Percentiles rank a stretch among this genome's conserved stretches.
Conservation (phyloP, 192 early-diverging fungal genomes). For the Coemansia sp. region DNA sequence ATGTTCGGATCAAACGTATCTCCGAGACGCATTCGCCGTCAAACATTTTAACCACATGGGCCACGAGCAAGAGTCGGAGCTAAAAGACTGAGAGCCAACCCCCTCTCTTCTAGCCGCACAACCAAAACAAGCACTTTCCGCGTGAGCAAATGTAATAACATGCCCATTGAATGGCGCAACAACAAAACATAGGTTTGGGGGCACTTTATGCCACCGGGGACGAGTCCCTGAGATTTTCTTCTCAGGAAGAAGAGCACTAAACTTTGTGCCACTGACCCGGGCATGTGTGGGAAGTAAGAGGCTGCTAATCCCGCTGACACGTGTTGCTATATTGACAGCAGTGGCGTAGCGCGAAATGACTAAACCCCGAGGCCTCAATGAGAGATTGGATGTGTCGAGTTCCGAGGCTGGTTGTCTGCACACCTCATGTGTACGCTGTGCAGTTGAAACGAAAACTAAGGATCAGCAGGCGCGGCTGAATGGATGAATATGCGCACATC, state of each 20-base stretch:
- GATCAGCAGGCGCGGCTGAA: constrained; percentile 13
- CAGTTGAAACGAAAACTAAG: not conserved
- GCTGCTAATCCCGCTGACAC: constrained; percentile 15
- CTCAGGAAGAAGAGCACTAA: constrained; percentile 4
- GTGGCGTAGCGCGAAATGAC: constrained; percentile 6
- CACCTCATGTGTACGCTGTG: constrained; percentile 5
- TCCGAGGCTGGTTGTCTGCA: not conserved
- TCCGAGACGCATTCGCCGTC: too few species aligned
- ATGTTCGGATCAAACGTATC: not conserved
- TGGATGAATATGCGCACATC: constrained; percentile 9
- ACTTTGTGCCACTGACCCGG: not conserved
- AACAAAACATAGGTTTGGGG: not conserved
- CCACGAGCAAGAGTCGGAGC: too few species aligned
- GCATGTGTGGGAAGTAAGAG: constrained; percentile 13
- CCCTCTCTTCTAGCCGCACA: not conserved
- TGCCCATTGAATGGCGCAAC: not conserved
- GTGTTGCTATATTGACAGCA: constrained; percentile 9
- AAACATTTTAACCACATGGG: too few species aligned
- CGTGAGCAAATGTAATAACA: constrained; percentile 14
- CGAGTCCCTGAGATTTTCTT: constrained; percentile 1
- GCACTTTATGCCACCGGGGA: not conserved
- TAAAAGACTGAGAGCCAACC: not conserved
- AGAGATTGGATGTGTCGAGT: not conserved
- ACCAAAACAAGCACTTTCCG: not conserved
- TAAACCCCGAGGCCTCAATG: not conserved